A percentile compares a stretch with the other conserved stretches of the same genome.
Evolutionary conservation across 1,284 basidiomycete genomes (phyloP).

Genomic region (Cutaneotrichosporon curvatum): DNA sequence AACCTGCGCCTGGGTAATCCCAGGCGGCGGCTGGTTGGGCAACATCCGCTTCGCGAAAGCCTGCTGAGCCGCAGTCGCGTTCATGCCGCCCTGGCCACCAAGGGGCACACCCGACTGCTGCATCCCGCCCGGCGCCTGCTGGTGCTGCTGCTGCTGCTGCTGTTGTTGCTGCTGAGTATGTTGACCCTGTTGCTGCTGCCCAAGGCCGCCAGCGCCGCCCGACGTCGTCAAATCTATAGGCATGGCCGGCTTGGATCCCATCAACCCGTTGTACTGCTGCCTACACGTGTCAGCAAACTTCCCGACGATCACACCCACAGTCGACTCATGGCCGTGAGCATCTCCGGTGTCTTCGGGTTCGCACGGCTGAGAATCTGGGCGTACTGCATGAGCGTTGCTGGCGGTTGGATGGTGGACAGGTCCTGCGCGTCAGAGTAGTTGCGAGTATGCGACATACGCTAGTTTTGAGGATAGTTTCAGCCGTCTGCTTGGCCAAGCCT

Average conservation of each 20-base stretch:
- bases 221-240: neutral
- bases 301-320: neutral
- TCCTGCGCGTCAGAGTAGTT: constrained; percentile 7
- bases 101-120: neutral
- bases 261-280: constrained; percentile 1
- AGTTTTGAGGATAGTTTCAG: constrained; percentile 6
- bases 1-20: constrained; percentile 6
- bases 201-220: constrained; percentile 1
- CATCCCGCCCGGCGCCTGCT: neutral
- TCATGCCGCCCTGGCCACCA: neutral
- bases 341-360: constrained; percentile 10
- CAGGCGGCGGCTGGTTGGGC: too few relatives aligned
- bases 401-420: constrained; percentile 1
- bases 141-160: constrained; percentile 5
- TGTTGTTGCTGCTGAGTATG: too few relatives aligned
- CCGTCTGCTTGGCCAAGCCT: neutral
- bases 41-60: constrained; percentile 7
- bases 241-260: neutral
- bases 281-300: constrained; percentile 3
- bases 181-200: constrained; percentile 1
- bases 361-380: constrained; percentile 4
- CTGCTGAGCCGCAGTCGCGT: neutral
- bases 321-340: constrained; percentile 8
- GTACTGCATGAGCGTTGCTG: constrained; percentile 12
- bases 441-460: constrained; percentile 8